Evolutionary conservation across 257 asterid genomes (phyloP).

Genomic region (Prunella vulgaris): DNA sequence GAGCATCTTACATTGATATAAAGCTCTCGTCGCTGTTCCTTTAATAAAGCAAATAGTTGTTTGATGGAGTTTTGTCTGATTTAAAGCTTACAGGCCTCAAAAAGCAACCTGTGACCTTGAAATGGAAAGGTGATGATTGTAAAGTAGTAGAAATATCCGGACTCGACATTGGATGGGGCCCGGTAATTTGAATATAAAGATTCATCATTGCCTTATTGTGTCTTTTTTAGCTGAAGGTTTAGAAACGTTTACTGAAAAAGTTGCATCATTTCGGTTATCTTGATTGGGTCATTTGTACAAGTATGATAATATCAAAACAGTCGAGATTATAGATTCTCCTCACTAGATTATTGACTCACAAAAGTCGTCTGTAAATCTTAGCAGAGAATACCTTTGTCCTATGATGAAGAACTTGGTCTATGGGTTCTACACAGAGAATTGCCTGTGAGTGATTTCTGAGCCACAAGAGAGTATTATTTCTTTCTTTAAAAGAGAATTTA

Average conservation of each 20-base stretch:
- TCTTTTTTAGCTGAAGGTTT: neutral
- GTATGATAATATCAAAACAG: no score
- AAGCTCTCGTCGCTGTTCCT: no score
- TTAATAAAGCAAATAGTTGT: neutral
- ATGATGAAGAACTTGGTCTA: slow-evolving; percentile 40
- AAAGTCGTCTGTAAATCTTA: slow-evolving; percentile 15
- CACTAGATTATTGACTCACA: slow-evolving; percentile 5
- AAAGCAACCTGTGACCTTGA: slow-evolving; percentile 60
- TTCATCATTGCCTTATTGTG: neutral
- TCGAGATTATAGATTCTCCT: no score
- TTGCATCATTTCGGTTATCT: neutral
- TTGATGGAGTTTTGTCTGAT: slow-evolving; percentile 19
- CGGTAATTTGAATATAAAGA: slow-evolving; percentile 46
- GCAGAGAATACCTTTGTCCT: slow-evolving; percentile 68
- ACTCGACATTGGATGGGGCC: slow-evolving; percentile 98
- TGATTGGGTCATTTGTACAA: neutral
- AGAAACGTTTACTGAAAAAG: neutral
- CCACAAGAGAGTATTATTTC: neutral
- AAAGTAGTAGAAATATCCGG: slow-evolving; percentile 78
- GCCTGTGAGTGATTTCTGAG: slow-evolving; percentile 46
- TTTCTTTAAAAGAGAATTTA: neutral
- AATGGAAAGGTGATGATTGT: slow-evolving; percentile 51
- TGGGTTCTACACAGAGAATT: slow-evolving; percentile 74
- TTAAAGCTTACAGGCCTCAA: slow-evolving; percentile 76
- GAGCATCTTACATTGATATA: neutral